Percentiles rank a stretch among this genome's conserved stretches.
Evolutionary conservation across 208 protist species (phyloP).

Genomic region (Leishmania guyanensis): DNA sequence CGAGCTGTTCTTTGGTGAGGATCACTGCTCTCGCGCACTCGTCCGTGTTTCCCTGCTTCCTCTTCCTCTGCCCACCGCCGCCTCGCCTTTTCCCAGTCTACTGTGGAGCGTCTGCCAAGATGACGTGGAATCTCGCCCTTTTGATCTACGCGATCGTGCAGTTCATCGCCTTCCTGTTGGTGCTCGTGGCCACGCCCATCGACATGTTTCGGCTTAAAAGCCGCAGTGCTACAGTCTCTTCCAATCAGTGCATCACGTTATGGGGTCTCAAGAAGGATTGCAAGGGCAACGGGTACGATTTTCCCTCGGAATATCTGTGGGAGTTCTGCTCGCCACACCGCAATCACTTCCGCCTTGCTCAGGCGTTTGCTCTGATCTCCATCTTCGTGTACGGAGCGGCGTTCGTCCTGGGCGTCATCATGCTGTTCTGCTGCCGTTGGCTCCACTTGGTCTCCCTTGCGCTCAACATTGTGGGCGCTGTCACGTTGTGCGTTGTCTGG

Average conservation of each 20-base stretch:
- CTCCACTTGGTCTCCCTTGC: conserved; percentile 33
- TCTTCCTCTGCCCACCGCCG: background rate
- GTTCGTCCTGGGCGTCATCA: conserved; percentile 22
- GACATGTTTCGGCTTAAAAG: conserved; percentile 46
- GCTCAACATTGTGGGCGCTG: conserved; percentile 34
- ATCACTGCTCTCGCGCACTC: background rate
- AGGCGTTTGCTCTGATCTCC: conserved; percentile 46
- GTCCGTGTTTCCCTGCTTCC: background rate
- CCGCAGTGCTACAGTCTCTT: background rate
- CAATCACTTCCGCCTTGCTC: conserved; percentile 40
- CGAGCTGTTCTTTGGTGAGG: background rate
- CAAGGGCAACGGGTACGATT: conserved; percentile 28
- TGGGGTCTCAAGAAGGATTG: conserved; percentile 47
- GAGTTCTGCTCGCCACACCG: conserved; percentile 24
- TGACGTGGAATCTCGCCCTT: background rate
- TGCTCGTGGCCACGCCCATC: conserved; percentile 58
- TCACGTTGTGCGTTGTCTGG: conserved; percentile 35
- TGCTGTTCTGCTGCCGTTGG: conserved; percentile 47
- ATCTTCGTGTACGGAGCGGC: conserved; percentile 20
- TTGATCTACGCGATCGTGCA: conserved; percentile 46
- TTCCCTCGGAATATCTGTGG: conserved; percentile 23
- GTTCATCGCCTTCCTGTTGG: conserved; percentile 45
- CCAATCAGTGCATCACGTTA: conserved; percentile 41
- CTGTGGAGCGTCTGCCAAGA: background rate
- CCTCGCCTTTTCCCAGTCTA: background rate